phyloP scores from a whole-genome alignment of 129 eudicot genomes.

The Pseudognaphalium luteoalbum region DNA sequence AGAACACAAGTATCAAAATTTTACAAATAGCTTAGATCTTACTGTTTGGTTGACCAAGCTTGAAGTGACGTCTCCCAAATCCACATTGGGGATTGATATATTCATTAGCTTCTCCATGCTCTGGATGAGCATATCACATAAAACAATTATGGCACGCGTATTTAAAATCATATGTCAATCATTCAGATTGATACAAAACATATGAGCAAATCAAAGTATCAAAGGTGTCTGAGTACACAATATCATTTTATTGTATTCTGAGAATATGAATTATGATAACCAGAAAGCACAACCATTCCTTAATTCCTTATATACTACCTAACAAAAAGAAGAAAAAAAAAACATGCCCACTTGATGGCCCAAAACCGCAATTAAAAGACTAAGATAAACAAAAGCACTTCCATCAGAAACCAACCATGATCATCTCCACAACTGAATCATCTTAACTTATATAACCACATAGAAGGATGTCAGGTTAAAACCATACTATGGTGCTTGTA shows the following conservation, averaged over 20 bases:
- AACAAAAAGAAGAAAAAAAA: neutral
- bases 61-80: conserved; percentile 42
- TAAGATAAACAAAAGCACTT: neutral
- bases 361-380: neutral
- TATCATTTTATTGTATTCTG: neutral
- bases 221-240: neutral
- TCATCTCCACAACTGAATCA: neutral
- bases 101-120: conserved; percentile 74
- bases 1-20: neutral
- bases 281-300: neutral
- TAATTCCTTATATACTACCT: neutral
- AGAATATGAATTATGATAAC: neutral
- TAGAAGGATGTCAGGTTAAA: neutral
- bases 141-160: neutral
- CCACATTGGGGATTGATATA: conserved; percentile 52
- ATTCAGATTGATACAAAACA: neutral
- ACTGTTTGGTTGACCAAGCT: conserved; percentile 39
- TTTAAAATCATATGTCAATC: conserved; percentile 9
- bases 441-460: neutral
- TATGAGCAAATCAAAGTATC: neutral
- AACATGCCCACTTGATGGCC: neutral
- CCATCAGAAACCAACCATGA: neutral
- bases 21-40: conserved; percentile 25
- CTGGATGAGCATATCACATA: conserved; percentile 39
- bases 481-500: neutral